Evolutionary conservation across 2,329 filamentous ascomycete genomes (phyloP).

Genomic region (Pyricularia sp.): DNA sequence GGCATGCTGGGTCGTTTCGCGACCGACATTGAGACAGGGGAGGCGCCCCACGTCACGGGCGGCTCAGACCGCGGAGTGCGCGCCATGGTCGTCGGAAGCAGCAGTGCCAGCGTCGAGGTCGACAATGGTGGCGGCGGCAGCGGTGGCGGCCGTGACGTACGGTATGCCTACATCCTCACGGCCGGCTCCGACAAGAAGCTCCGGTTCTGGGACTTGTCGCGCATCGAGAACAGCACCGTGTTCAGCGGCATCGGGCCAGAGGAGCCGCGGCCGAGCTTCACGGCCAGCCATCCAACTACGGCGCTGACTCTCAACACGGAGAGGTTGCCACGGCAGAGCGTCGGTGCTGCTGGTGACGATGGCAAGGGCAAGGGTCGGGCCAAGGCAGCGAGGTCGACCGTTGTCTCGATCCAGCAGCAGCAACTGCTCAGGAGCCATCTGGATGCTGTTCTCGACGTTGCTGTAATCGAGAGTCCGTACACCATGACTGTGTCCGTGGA

Average conservation of each 20-base stretch:
- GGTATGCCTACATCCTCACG: conserved; percentile 76
- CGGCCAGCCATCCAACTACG: conserved; percentile 50
- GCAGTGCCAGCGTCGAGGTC: conserved; percentile 32
- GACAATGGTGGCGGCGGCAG: conserved; percentile 6
- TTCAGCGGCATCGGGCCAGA: conserved; percentile 69
- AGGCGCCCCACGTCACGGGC: background rate
- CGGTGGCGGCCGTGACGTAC: conserved; percentile 56
- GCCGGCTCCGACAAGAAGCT: conserved; percentile 85
- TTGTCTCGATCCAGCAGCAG: conserved; percentile 83
- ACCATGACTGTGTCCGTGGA: conserved; percentile 90
- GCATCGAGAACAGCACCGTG: conserved; percentile 67
- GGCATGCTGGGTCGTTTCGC: conserved; percentile 82
- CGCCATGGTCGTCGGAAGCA: conserved; percentile 57
- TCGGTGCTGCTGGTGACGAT: conserved; percentile 18
- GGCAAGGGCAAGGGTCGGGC: conserved; percentile 11
- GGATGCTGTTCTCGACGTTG: conserved; percentile 80
- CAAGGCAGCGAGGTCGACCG: conserved; percentile 60
- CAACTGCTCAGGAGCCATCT: conserved; percentile 77
- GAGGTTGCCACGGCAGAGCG: conserved; percentile 32
- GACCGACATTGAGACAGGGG: conserved; percentile 54
- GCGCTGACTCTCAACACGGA: conserved; percentile 60
- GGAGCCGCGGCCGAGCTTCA: conserved; percentile 66
- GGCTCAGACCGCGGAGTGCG: conserved; percentile 60
- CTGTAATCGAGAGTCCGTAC: conserved; percentile 81
- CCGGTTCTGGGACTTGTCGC: conserved; percentile 84